Conservation (phyloP, 805 yeast genomes). For the Pichia nakasei region DNA sequence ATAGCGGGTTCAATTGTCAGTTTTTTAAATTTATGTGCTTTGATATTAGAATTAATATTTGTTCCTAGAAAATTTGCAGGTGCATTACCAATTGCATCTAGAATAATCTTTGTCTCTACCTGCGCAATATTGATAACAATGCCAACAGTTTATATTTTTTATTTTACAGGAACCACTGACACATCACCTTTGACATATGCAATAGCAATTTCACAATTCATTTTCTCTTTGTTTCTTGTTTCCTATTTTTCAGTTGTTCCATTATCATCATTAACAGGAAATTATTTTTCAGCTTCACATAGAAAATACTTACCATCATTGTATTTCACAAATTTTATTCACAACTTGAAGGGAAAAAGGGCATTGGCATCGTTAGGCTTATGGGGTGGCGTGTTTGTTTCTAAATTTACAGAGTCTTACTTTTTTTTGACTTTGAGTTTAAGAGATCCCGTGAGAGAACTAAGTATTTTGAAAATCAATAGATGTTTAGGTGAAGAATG, state of each 20-base stretch:
- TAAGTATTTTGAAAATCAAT: constrained; percentile 44
- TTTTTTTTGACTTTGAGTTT: constrained; percentile 67
- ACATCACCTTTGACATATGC: constrained; percentile 30
- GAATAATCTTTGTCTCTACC: constrained; percentile 35
- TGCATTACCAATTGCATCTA: constrained; percentile 45
- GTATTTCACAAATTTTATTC: constrained; percentile 53
- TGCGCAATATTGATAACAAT: constrained; percentile 36
- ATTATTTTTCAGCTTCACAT: constrained; percentile 24
- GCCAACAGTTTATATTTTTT: constrained; percentile 49
- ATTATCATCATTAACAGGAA: constrained; percentile 43
- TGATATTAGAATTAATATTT: constrained; percentile 48
- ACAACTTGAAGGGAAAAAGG: constrained; percentile 43
- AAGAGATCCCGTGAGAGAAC: constrained; percentile 64
- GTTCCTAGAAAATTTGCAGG: constrained; percentile 74
- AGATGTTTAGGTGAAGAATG: constrained; percentile 56
- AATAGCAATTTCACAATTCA: constrained; percentile 46
- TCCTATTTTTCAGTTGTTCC: constrained; percentile 56
- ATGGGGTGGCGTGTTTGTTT: constrained; percentile 58
- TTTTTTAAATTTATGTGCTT: constrained; percentile 45
- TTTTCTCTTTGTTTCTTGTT: constrained; percentile 45
- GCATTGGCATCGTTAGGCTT: constrained; percentile 55
- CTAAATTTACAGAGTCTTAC: constrained; percentile 70
- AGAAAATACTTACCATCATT: constrained; percentile 44
- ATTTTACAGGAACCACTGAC: constrained; percentile 27
- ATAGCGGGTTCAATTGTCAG: constrained; percentile 60